Conservation (phyloP, 192 early-diverging fungal genomes). For the Spinellus fusiger region DNA sequence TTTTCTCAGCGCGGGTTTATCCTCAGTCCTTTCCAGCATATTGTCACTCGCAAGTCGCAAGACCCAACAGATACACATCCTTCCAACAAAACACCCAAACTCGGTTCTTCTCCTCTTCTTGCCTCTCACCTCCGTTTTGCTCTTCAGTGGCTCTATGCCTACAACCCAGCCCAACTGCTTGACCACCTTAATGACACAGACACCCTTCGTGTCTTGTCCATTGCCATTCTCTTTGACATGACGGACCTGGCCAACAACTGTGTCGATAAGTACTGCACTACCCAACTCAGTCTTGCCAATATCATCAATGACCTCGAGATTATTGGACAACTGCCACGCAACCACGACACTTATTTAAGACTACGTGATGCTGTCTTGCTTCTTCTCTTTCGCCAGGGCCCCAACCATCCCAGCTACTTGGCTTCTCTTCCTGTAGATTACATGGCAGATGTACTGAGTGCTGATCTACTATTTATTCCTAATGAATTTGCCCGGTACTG, state of each 20-base stretch:
- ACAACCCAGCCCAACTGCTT: conserved; percentile 2
- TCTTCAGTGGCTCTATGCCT: conserved; percentile 19
- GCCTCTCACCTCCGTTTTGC: conserved; percentile 26
- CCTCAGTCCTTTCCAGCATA: conserved; percentile 18
- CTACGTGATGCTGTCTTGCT: conserved; percentile 25
- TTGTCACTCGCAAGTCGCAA: conserved; percentile 19
- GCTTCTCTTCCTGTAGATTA: conserved; percentile 24
- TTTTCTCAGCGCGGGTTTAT: conserved; percentile 19
- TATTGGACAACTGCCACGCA: conserved; percentile 23
- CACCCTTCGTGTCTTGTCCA: conserved; percentile 15
- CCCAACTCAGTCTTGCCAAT: conserved; percentile 17
- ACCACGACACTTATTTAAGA: conserved; percentile 15
- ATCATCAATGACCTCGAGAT: conserved; percentile 22
- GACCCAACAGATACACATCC: not conserved
- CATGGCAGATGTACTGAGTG: conserved; percentile 28
- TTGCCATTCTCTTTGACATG: conserved; percentile 23
- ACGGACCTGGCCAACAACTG: conserved; percentile 16
- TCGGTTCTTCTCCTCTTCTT: conserved; percentile 6
- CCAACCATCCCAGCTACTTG: conserved; percentile 11
- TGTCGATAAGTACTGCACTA: conserved; percentile 12
- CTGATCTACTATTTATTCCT: conserved; percentile 25
- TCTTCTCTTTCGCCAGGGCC: conserved; percentile 22
- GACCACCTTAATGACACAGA: conserved; percentile 14
- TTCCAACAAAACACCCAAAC: not conserved
- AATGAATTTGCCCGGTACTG: conserved; percentile 26